Base-by-base conservation (phyloP, 2,329 filamentous ascomycete species). In the Venturia oleaginea region DNA sequence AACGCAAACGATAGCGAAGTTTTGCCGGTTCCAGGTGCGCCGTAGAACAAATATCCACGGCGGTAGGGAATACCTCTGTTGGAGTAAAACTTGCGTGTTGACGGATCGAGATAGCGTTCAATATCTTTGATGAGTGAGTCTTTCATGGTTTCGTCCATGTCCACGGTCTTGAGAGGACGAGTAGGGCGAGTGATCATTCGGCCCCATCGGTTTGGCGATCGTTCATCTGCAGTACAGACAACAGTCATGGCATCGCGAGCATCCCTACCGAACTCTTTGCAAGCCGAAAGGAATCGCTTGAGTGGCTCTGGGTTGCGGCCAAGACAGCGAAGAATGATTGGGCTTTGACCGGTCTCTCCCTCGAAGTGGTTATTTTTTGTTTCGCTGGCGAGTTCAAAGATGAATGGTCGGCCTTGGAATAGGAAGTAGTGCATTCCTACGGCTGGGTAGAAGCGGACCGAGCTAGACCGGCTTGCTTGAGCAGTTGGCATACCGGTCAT, bases 61-160 rank as follows among this genome's bases (percentile, higher is more conserved):
- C 91, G 84, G 72, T 95, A 95, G 0, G 92, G 91, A 37, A 96
- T 94, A 0, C 92, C 91, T 7, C 91, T 83, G 68, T 90, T 89
- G 0, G 87, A 81, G 72, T 96, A 96, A 90, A 91, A 96, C 22
- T 86, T 80, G 1, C 85, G 83, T 0, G 86, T 90, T 0, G 80
- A 77, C 0, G 89, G 88, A 64, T 91, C 84, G 0, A 94, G 79
- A 48, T 61, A 65, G 17, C 32, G 19, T n/a, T 57, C 37, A n/a
- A 66, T 65, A 54, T 66, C 65, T 13, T 59, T 43, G 5, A 66
- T n/a, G n/a, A 66, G 19, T 7, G n/a, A 43, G 6, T 55, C 22
- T 42, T 61, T 65, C 30, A 59, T 46, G 10, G 30, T 27, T 27
- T 40, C 24, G 13, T 65, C 64, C 37, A 65, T 40, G 11, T 46